Percentiles rank a stretch among this genome's conserved stretches.
These are phyloP conservation scores for Paramecium caudatum DNA, from an alignment of 73 alveolate genomes.

Conservation along the genomic window DNA sequence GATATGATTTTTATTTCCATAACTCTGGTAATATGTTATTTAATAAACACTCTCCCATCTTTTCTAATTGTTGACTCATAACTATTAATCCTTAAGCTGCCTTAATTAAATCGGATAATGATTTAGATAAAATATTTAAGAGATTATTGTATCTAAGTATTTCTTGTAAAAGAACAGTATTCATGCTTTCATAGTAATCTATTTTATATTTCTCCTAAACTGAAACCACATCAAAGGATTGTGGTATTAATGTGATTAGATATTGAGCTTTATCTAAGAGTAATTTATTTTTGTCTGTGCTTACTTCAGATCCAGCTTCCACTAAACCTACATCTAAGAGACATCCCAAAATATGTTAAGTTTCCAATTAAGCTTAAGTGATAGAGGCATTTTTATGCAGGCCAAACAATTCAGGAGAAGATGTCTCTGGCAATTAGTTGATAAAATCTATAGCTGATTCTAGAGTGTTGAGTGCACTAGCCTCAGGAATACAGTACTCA, in stretches of 20 bases:
- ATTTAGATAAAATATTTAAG: constrained; percentile 83
- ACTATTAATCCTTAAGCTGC: constrained; percentile 94
- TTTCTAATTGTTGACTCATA: constrained; percentile 92
- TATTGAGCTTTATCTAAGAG: constrained; percentile 89
- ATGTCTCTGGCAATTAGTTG: constrained; percentile 89
- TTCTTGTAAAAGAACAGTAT: constrained; percentile 95
- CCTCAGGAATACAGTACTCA: constrained; percentile 91
- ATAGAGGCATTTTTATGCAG: constrained; percentile 95
- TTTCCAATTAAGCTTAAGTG: constrained; percentile 92
- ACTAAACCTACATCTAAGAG: constrained; percentile 85
- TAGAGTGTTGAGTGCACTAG: constrained; percentile 79
- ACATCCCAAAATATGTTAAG: constrained; percentile 84
- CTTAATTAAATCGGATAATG: constrained; percentile 84
- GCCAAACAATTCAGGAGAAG: constrained; percentile 95
- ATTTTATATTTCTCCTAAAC: constrained; percentile 91
- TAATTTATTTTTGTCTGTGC: constrained; percentile 82
- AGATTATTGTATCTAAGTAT: constrained; percentile 92
- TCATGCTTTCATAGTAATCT: constrained; percentile 92
- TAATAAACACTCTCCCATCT: constrained; percentile 86
- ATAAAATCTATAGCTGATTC: constrained; percentile 91
- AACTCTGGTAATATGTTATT: constrained; percentile 92
- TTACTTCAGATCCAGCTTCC: constrained; percentile 79
- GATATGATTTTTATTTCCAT: constrained; percentile 92
- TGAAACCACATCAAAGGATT: constrained; percentile 86
- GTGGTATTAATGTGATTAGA: constrained; percentile 84